Base-by-base conservation (phyloP, 495 filamentous ascomycete genomes). In the Talaromyces nanjingensis region DNA sequence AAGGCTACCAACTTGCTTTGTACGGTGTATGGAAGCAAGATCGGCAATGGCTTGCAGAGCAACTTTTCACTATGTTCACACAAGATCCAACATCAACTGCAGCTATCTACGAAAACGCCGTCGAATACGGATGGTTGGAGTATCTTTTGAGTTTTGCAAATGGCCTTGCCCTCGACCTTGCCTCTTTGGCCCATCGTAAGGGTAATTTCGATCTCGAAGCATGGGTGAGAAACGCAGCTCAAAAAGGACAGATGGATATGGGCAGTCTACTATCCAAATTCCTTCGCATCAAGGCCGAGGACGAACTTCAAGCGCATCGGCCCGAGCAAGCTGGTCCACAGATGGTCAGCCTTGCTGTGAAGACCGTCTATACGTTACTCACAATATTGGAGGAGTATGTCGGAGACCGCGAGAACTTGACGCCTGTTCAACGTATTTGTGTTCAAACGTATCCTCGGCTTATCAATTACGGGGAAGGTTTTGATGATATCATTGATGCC, bases 391-490 rank as follows among this genome's bases (percentile, higher is more conserved):
- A 91, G 67, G 87, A 91, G 67, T 82, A 81, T 63, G 75, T 82
- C 14, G 80, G 83, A 16, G 79, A 82, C 60, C 76, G 77, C 42
- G 81, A 86, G 63, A 83, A 86, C 25, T 77, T 84, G 18, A 82
- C 84, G 6, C 77, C 76, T 9, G 83, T 96, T 56, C 91, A 97
- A 74, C 86, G 96, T 42, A 81, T 85, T 42, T 97, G 92, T 72
- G 91, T 99, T 61, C 91, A 92, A 47, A 89, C 89, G 0, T 99
- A 96, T 67, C 94, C 94, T n/a, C 83, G 94, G 58, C 80, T 99
- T 52, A 96, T 98, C 74, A 98, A 97, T 70, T 96, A 96, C 69
- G 93, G 92, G 1, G 91, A 96, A 76, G 91, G 88, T 7, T 90
- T 87, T 65, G 92, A 97, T 73, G 90, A 93, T 52, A 89, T 94